A percentile compares a stretch with the other conserved stretches of the same genome.
Conservation (phyloP, 192 early-diverging fungal species). For the Entomortierella lignicola region DNA sequence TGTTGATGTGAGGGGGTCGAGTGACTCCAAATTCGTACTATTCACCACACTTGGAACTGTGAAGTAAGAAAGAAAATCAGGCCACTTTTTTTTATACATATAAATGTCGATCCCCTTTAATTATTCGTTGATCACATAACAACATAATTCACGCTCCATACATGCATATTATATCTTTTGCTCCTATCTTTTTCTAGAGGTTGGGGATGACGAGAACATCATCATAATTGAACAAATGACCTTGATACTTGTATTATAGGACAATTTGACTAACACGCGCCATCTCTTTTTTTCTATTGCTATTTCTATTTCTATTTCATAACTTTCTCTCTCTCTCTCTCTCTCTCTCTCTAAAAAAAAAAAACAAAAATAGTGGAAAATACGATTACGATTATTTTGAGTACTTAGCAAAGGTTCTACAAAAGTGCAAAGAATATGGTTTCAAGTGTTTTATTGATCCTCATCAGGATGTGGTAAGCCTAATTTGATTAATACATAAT, state of each 20-base stretch:
- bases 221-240: too few relatives aligned
- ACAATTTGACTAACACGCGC: too few relatives aligned
- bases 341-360: background rate
- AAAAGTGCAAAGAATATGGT: constrained; percentile 58
- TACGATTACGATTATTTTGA: constrained; percentile 67
- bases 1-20: too few relatives aligned
- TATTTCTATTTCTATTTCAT: background rate
- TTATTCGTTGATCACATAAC: background rate
- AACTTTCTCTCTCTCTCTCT: background rate
- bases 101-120: background rate
- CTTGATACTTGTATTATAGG: too few relatives aligned
- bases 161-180: background rate
- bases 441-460: constrained; percentile 68
- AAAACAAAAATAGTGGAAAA: too few relatives aligned
- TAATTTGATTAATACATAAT: background rate
- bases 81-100: constrained; percentile 57
- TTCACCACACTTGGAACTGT: constrained; percentile 16
- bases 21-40: constrained; percentile 12
- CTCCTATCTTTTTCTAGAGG: background rate
- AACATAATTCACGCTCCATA: background rate
- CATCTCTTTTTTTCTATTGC: too few relatives aligned
- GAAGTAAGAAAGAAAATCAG: constrained; percentile 52
- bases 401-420: constrained; percentile 62
- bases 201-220: too few relatives aligned
- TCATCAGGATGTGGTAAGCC: constrained; percentile 68